Conservation (phyloP, 108 stramenopile genomes). For the Cylindrotheca closterium region DNA sequence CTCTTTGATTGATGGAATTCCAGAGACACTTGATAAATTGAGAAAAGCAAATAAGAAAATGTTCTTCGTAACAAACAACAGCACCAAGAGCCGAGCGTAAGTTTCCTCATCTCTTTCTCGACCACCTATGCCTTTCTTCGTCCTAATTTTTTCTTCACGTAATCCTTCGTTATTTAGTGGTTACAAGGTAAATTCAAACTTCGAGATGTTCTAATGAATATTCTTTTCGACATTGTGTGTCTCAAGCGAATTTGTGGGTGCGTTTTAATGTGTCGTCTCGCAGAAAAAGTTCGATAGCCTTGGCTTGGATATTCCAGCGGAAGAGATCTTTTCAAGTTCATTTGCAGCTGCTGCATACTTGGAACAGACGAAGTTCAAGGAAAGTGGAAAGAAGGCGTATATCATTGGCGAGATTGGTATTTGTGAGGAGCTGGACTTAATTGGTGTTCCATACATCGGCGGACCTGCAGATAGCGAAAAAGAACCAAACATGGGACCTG, state of each 20-base stretch:
- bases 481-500: slow-evolving; percentile 87
- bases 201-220: too few relatives aligned
- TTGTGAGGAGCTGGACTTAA: slow-evolving; percentile 94
- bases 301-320: slow-evolving; percentile 82
- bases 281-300: slow-evolving; percentile 93
- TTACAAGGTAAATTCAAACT: not conserved
- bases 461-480: slow-evolving; percentile 89
- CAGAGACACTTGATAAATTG: slow-evolving; percentile 86
- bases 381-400: slow-evolving; percentile 95
- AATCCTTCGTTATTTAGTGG: too few relatives aligned
- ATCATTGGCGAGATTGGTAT: slow-evolving; percentile 95
- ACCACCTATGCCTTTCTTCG: slow-evolving; percentile 83
- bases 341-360: slow-evolving; percentile 98
- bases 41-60: slow-evolving; percentile 89
- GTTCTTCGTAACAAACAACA: slow-evolving; percentile 99
- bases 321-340: slow-evolving; percentile 92
- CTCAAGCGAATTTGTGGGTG: too few relatives aligned
- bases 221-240: too few relatives aligned
- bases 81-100: slow-evolving; percentile 88
- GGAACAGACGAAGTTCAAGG: slow-evolving; percentile 95
- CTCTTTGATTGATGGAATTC: slow-evolving; percentile 90
- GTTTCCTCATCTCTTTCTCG: slow-evolving; percentile 89
- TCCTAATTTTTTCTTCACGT: too few relatives aligned
- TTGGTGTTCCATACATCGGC: slow-evolving; percentile 93
- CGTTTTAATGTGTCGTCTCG: too few relatives aligned